Base-by-base conservation (phyloP, 768 basidiomycete species). In the Tricholoma flavovirens region DNA sequence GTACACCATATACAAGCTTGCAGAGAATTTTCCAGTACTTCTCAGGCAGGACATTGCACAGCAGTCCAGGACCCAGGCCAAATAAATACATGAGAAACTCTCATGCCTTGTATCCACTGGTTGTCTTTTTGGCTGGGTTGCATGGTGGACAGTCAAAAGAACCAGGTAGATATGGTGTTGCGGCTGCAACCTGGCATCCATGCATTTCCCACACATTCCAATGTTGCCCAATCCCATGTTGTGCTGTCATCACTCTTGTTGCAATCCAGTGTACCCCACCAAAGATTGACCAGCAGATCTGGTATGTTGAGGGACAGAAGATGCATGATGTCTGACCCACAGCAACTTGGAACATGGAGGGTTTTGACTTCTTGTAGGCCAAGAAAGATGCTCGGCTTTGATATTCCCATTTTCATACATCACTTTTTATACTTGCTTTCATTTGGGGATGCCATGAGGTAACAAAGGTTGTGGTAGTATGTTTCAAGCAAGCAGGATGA, bases 71-170 rank as follows among this genome's bases (percentile, higher is more conserved):
- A 9, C 67, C 69, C 26, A 72, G 66, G 0, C 71, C 69, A 60
- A 60, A 74, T 14, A 75, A 10, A 53, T 74, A 75, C 0, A 60
- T 45, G n/a, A n/a, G n/a, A n/a, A n/a, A n/a, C n/a, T n/a, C n/a
- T n/a, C n/a, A n/a, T n/a, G n/a, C n/a, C n/a, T n/a, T n/a, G n/a
- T n/a, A n/a, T n/a, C n/a, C n/a, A n/a, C n/a, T n/a, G n/a, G n/a
- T n/a, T n/a, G n/a, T n/a, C n/a, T n/a, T n/a, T n/a, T n/a, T n/a
- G n/a, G n/a, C n/a, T n/a, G n/a, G n/a, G n/a, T n/a, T n/a, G n/a
- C n/a, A n/a, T n/a, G n/a, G n/a, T n/a, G n/a, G n/a, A n/a, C n/a
- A n/a, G n/a, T n/a, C n/a, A n/a, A n/a, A n/a, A n/a, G n/a, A n/a
- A n/a, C n/a, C n/a, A n/a, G n/a, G n/a, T n/a, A n/a, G n/a, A n/a